These are phyloP conservation scores for Pseudocercospora fuligena DNA, from an alignment of 2,329 filamentous ascomycete genomes.

Conservation along the genomic window DNA sequence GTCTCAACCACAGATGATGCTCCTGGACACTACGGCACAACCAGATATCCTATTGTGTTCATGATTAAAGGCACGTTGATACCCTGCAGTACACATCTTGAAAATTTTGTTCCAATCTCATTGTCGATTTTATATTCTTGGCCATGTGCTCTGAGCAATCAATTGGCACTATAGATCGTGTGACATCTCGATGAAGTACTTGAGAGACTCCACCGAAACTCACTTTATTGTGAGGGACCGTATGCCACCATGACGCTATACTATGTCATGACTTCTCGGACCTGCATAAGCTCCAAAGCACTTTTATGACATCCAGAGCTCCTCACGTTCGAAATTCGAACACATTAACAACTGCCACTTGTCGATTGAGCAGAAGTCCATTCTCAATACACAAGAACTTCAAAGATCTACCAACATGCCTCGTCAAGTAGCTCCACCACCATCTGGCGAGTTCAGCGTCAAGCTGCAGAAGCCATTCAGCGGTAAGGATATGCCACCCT, in stretches of 20 bases:
- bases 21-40: neutral
- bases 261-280: neutral
- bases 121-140: neutral
- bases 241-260: constrained; percentile 1
- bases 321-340: neutral
- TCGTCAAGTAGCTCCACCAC: constrained; percentile 43
- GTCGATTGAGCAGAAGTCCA: neutral
- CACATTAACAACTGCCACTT: neutral
- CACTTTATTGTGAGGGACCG: neutral
- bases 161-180: neutral
- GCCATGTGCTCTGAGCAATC: neutral
- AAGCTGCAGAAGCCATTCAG: constrained; percentile 42
- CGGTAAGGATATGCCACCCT: constrained; percentile 28
- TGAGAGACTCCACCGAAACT: neutral
- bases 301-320: neutral
- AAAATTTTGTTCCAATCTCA: neutral
- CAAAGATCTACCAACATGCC: constrained; percentile 35
- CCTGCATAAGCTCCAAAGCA: constrained; percentile 1
- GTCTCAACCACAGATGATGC: neutral
- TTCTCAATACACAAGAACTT: neutral
- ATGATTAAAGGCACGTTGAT: neutral
- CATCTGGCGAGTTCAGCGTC: constrained; percentile 44
- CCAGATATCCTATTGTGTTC: neutral
- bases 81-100: neutral
- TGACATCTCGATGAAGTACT: constrained; percentile 6